Evolutionary conservation across 257 asterid genomes (phyloP).

Genomic region (Nicotiana obtusifolia): DNA sequence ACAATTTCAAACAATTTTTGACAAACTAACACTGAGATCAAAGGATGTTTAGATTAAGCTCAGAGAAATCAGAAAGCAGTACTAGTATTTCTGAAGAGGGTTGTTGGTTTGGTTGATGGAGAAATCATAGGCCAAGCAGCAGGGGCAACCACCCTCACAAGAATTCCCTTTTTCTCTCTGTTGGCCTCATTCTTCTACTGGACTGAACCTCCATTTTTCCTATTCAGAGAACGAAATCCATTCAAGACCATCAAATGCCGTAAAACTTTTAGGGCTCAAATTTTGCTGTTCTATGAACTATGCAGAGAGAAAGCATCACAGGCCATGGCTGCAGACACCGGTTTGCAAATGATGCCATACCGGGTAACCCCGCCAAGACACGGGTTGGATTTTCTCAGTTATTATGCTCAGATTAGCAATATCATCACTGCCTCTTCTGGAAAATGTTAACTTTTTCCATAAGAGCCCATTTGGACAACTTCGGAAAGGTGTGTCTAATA

Average conservation of each 20-base stretch:
- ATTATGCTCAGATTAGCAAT: neutral
- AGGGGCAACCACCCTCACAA: conserved; percentile 5
- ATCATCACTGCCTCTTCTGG: neutral
- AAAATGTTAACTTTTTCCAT: conserved; percentile 5
- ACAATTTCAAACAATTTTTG: neutral
- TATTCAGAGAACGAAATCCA: neutral
- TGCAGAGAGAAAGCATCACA: neutral
- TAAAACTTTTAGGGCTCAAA: conserved; percentile 6
- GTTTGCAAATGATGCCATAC: neutral
- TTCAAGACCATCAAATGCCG: neutral
- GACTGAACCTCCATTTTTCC: too few relatives aligned
- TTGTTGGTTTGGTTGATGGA: neutral
- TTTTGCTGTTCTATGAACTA: neutral
- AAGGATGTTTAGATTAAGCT: neutral
- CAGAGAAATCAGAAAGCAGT: neutral
- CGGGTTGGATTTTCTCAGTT: neutral
- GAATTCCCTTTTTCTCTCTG: neutral
- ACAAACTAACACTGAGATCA: neutral
- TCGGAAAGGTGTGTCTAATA: neutral
- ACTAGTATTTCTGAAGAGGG: neutral
- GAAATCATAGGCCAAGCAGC: neutral
- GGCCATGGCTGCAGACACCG: conserved; percentile 25
- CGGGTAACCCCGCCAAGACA: conserved; percentile 26
- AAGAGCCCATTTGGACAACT: conserved; percentile 13
- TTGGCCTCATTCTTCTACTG: neutral